These are phyloP conservation scores for Calonectria fujianensis DNA, from an alignment of 2,329 filamentous ascomycete genomes.

Conservation along the genomic window DNA sequence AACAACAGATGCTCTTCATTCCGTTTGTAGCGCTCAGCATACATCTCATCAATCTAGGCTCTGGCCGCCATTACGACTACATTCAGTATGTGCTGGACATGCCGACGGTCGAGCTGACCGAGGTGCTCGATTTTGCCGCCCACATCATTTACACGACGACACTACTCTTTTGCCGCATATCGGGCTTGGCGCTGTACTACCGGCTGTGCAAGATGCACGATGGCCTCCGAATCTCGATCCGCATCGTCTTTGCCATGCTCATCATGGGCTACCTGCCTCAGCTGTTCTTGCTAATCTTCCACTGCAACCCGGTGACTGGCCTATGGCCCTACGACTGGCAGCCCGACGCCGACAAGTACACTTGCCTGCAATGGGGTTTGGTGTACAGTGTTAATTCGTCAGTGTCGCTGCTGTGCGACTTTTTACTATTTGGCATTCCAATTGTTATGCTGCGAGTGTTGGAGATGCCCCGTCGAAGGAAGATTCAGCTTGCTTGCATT, in stretches of 20 bases:
- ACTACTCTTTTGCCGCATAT: slow-evolving; percentile 69
- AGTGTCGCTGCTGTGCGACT: slow-evolving; percentile 69
- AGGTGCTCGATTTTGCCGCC: slow-evolving; percentile 69
- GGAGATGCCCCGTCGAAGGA: slow-evolving; percentile 65
- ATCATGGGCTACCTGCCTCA: slow-evolving; percentile 67
- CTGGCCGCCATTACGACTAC: slow-evolving; percentile 67
- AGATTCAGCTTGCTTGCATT: slow-evolving; percentile 68
- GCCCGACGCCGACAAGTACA: slow-evolving; percentile 61
- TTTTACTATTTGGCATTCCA: slow-evolving; percentile 70
- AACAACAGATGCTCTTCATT: slow-evolving; percentile 60
- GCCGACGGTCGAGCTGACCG: slow-evolving; percentile 63
- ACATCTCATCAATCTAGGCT: slow-evolving; percentile 67
- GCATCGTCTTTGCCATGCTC: slow-evolving; percentile 60
- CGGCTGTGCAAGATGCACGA: slow-evolving; percentile 65
- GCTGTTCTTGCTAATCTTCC: slow-evolving; percentile 70
- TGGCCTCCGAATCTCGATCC: slow-evolving; percentile 61
- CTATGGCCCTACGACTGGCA: slow-evolving; percentile 72
- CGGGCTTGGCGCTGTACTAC: slow-evolving; percentile 71
- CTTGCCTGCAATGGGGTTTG: slow-evolving; percentile 69
- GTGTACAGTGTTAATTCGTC: slow-evolving; percentile 71
- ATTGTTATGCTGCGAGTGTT: slow-evolving; percentile 67
- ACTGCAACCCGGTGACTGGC: slow-evolving; percentile 70
- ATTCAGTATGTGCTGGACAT: slow-evolving; percentile 68
- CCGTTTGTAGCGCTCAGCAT: slow-evolving; percentile 66
- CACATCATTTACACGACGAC: slow-evolving; percentile 72